Percentiles rank a stretch among this genome's conserved stretches.
phyloP scores from a whole-genome alignment of 768 basidiomycete genomes.

The Auriscalpium vulgare region DNA sequence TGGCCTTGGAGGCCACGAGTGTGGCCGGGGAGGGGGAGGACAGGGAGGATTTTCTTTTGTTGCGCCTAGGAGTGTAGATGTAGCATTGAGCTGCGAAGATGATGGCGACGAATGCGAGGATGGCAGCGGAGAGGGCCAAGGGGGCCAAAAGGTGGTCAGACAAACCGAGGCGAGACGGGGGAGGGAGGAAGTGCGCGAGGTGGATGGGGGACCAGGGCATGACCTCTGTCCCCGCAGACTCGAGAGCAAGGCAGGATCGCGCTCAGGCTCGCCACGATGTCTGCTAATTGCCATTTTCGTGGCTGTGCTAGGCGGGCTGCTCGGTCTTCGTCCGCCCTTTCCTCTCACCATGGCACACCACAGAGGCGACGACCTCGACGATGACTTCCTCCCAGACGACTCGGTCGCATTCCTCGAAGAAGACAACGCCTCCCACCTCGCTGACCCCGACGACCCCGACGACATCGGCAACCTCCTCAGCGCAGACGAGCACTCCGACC shows the following conservation, averaged over 20 bases:
- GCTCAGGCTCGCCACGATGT: neutral
- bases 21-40: neutral
- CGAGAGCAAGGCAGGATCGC: neutral
- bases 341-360: conserved; percentile 26
- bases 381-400: conserved; percentile 71
- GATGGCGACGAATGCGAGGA: neutral
- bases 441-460: conserved; percentile 22
- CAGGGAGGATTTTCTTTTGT: neutral
- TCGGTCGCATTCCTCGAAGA: conserved; percentile 56
- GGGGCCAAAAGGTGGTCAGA: neutral
- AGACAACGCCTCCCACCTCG: conserved; percentile 15
- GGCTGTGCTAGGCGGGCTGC: neutral
- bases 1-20: neutral
- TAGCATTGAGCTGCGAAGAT: conserved; percentile 5
- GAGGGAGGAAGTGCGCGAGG: neutral
- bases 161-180: neutral
- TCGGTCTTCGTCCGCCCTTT: neutral
- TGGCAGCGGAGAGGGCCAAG: neutral
- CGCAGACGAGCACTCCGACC: conserved; percentile 33
- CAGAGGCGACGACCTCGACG: conserved; percentile 74
- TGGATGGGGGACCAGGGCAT: neutral
- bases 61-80: neutral
- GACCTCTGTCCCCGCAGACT: neutral
- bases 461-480: conserved; percentile 35
- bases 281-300: neutral